Evolutionary conservation across 2,329 filamentous ascomycete genomes (phyloP).

Genomic region (Fusarium sp.): DNA sequence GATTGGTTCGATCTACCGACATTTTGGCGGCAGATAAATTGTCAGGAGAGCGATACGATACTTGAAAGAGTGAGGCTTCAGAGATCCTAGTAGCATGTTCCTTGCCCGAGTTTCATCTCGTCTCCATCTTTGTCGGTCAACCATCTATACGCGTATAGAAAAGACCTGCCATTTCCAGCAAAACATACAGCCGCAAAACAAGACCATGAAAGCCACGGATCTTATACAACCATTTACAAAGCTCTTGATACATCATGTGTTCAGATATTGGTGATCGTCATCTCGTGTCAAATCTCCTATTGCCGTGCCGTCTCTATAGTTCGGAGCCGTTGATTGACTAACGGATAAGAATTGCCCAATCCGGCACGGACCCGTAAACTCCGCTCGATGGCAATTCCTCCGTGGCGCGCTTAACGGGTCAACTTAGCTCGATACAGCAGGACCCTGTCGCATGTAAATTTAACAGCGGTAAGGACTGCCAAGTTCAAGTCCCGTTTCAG

Average conservation of each 20-base stretch:
- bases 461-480: not conserved
- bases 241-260: not conserved
- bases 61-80: not conserved
- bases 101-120: not conserved
- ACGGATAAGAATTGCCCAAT: slow-evolving; percentile 1
- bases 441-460: not conserved
- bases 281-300: not conserved
- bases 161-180: not conserved
- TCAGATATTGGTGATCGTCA: not conserved
- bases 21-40: not conserved
- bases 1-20: not conserved
- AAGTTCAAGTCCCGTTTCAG: not conserved
- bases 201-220: not conserved
- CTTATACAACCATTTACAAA: not conserved
- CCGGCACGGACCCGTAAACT: slow-evolving; percentile 13
- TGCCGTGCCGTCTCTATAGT: not conserved
- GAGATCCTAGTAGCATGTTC: too few relatives aligned
- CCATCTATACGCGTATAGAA: not conserved
- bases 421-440: not conserved
- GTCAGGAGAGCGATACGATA: fast-evolving
- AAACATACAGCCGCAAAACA: not conserved
- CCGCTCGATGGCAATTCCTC: slow-evolving; percentile 21
- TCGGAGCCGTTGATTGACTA: not conserved
- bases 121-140: not conserved
- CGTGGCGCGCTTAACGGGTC: slow-evolving; percentile 21